Percentiles rank a stretch among this genome's conserved stretches.
These are phyloP conservation scores for Lachnellula occidentalis DNA, from an alignment of 2,329 filamentous ascomycete genomes.

Conservation along the genomic window DNA sequence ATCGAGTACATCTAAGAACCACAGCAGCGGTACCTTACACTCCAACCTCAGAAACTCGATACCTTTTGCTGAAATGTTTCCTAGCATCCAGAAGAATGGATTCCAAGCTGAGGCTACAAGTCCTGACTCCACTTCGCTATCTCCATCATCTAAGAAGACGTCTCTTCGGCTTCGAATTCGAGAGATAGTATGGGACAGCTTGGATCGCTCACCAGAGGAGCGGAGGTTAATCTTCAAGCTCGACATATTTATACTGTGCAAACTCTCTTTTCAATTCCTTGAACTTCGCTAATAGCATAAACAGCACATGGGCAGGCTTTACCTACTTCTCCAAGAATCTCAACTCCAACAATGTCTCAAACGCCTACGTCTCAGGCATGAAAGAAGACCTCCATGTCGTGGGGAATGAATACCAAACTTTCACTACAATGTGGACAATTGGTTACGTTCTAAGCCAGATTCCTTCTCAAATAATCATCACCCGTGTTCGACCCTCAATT, in stretches of 20 bases:
- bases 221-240: constrained; percentile 49
- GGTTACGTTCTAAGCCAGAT: constrained; percentile 49
- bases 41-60: neutral
- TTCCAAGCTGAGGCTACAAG: neutral
- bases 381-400: constrained; percentile 41
- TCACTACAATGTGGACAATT: constrained; percentile 40
- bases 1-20: neutral
- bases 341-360: constrained; percentile 24
- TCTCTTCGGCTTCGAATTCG: constrained; percentile 15
- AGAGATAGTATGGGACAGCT: constrained; percentile 39
- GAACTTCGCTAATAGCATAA: neutral
- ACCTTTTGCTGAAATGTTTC: constrained; percentile 4
- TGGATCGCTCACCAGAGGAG: constrained; percentile 45
- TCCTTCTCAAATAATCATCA: constrained; percentile 42
- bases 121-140: neutral
- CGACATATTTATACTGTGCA: constrained; percentile 46
- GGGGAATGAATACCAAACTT: constrained; percentile 37
- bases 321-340: constrained; percentile 27
- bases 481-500: constrained; percentile 50
- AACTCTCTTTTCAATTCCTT: constrained; percentile 7
- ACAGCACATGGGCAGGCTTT: constrained; percentile 26
- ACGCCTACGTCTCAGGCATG: constrained; percentile 39
- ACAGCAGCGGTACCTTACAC: neutral
- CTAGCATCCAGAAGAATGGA: constrained; percentile 3
- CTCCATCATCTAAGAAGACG: constrained; percentile 7